Percentiles rank a stretch among this genome's conserved stretches.
Evolutionary conservation across 192 early-diverging fungal genomes (phyloP).

Genomic region (Mortierella antarctica): DNA sequence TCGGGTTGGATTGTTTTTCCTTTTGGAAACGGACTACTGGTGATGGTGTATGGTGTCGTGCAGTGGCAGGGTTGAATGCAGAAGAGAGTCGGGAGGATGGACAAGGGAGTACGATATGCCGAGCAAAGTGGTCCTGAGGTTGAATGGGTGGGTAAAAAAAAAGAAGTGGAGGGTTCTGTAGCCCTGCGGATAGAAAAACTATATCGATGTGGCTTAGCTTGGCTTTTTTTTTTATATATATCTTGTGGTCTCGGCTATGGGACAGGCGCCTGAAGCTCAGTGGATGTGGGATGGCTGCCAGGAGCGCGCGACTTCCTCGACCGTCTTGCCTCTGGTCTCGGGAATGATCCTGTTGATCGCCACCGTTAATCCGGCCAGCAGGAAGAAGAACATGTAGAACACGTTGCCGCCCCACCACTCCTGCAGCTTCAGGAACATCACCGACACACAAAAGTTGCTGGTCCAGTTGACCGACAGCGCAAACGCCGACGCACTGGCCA

Average conservation of each 20-base stretch:
- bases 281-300: slow-evolving; percentile 49
- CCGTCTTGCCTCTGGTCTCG: slow-evolving; percentile 75
- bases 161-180: too few species aligned
- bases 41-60: too few species aligned
- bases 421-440: slow-evolving; percentile 67
- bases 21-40: too few species aligned
- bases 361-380: slow-evolving; percentile 50
- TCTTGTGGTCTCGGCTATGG: neutral
- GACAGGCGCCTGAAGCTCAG: neutral
- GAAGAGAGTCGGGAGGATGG: too few species aligned
- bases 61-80: too few species aligned
- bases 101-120: too few species aligned
- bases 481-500: slow-evolving; percentile 72
- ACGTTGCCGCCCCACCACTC: slow-evolving; percentile 65
- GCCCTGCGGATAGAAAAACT: too few species aligned
- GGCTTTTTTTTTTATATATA: neutral
- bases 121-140: too few species aligned
- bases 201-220: too few species aligned
- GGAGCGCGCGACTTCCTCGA: slow-evolving; percentile 60
- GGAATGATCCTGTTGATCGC: slow-evolving; percentile 69
- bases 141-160: too few species aligned
- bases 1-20: too few species aligned
- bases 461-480: slow-evolving; percentile 74
- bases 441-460: slow-evolving; percentile 72
- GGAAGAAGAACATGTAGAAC: slow-evolving; percentile 70